Evolutionary conservation across 257 asterid genomes (phyloP).

Genomic region (Solanum pinnatisectum): DNA sequence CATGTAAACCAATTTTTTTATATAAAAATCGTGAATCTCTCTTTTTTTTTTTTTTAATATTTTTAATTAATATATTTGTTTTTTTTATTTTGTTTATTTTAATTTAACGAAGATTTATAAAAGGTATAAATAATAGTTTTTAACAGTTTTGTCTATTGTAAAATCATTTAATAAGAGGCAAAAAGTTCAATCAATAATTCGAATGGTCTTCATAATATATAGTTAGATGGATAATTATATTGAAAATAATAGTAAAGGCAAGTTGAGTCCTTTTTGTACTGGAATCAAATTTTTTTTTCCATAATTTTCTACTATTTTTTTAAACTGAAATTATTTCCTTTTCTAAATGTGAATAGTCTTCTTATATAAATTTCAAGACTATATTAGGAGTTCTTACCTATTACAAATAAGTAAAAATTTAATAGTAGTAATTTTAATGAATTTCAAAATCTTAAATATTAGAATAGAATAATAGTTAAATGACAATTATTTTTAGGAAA

Average conservation of each 20-base stretch:
- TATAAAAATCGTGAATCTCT: background rate
- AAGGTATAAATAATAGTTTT: background rate
- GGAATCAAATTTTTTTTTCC: background rate
- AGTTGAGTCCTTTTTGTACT: background rate
- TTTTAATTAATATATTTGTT: too few species aligned
- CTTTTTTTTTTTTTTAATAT: too few species aligned
- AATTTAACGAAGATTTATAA: background rate
- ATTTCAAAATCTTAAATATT: too few species aligned
- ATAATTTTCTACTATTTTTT: too few species aligned
- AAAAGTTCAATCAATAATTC: too few species aligned
- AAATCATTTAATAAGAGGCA: too few species aligned
- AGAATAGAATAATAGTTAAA: background rate
- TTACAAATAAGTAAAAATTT: background rate
- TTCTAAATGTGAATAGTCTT: background rate
- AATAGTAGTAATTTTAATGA: background rate
- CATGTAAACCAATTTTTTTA: background rate
- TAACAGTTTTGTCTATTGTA: background rate
- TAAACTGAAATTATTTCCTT: background rate
- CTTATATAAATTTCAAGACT: background rate
- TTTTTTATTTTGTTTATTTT: too few species aligned
- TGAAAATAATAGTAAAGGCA: background rate
- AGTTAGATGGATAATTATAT: background rate
- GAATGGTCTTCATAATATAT: background rate
- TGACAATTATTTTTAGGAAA: background rate
- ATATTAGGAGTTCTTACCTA: background rate